Conservation (phyloP, 441 rosid genomes). For the Isatis lusitanica region DNA sequence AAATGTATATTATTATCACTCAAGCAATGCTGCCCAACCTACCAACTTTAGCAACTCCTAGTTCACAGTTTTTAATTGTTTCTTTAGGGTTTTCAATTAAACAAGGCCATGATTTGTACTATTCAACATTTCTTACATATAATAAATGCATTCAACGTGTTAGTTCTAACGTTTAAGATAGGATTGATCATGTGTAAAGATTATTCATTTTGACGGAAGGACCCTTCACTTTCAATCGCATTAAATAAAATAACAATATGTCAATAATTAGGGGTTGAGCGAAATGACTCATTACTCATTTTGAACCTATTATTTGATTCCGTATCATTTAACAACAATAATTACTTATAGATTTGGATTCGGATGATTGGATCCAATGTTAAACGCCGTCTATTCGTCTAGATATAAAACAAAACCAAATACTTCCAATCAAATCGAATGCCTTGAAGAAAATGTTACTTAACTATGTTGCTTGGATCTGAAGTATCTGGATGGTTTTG, state of each 20-base stretch:
- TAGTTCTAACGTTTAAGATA: neutral
- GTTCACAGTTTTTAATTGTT: neutral
- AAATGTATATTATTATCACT: neutral
- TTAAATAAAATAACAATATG: conserved; percentile 12
- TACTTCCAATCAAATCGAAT: neutral
- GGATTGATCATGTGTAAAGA: neutral
- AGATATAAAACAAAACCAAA: neutral
- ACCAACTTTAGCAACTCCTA: neutral
- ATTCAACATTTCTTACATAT: neutral
- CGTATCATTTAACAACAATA: neutral
- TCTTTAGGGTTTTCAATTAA: neutral
- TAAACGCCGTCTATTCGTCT: neutral
- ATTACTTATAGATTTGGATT: neutral
- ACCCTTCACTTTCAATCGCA: neutral
- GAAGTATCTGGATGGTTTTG: neutral
- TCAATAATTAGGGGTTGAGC: neutral
- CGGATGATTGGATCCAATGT: neutral
- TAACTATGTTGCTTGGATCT: neutral
- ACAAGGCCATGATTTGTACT: neutral
- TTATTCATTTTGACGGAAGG: neutral
- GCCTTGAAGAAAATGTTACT: neutral
- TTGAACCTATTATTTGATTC: neutral
- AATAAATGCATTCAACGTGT: neutral
- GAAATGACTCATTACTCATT: neutral
- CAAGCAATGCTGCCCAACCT: neutral